Evolutionary conservation across 768 basidiomycete species (phyloP).

Genomic region (Artomyces pyxidatus): DNA sequence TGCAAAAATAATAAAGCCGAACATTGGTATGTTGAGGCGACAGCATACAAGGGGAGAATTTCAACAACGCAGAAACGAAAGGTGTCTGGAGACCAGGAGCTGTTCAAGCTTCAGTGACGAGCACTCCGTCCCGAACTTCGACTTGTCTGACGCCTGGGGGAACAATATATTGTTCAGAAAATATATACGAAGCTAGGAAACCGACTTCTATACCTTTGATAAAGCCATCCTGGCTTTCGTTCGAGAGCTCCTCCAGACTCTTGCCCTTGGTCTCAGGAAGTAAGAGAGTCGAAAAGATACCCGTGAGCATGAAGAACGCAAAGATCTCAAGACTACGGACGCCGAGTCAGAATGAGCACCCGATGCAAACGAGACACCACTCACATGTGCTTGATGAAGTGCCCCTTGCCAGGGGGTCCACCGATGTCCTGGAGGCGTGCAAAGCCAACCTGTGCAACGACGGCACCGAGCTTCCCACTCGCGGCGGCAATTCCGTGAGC

Average conservation of each 20-base stretch:
- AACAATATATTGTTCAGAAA: too few relatives aligned
- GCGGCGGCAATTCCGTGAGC: slow-evolving; percentile 40
- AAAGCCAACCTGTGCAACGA: slow-evolving; percentile 32
- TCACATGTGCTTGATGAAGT: not conserved
- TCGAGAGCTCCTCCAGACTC: slow-evolving; percentile 29
- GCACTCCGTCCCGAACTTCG: slow-evolving; percentile 6
- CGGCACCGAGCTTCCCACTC: slow-evolving; percentile 35
- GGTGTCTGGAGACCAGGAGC: not conserved
- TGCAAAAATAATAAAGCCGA: too few relatives aligned
- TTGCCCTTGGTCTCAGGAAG: slow-evolving; percentile 34
- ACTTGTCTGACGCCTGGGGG: slow-evolving; percentile 2
- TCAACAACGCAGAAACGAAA: not conserved
- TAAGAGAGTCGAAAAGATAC: slow-evolving; percentile 32
- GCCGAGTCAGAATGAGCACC: not conserved
- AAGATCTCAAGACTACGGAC: slow-evolving; percentile 26
- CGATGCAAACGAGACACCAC: not conserved
- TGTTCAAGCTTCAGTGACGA: not conserved
- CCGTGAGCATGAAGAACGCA: slow-evolving; percentile 40
- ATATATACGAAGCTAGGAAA: too few relatives aligned
- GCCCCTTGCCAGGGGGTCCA: not conserved
- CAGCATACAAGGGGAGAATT: too few relatives aligned
- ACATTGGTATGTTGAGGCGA: too few relatives aligned
- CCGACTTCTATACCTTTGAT: slow-evolving; percentile 16
- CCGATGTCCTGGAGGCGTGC: not conserved
- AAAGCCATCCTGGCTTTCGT: slow-evolving; percentile 29